Percentiles rank a stretch among this genome's conserved stretches.
Conservation (phyloP, 306 rosid species). For the Rosa rugosa region DNA sequence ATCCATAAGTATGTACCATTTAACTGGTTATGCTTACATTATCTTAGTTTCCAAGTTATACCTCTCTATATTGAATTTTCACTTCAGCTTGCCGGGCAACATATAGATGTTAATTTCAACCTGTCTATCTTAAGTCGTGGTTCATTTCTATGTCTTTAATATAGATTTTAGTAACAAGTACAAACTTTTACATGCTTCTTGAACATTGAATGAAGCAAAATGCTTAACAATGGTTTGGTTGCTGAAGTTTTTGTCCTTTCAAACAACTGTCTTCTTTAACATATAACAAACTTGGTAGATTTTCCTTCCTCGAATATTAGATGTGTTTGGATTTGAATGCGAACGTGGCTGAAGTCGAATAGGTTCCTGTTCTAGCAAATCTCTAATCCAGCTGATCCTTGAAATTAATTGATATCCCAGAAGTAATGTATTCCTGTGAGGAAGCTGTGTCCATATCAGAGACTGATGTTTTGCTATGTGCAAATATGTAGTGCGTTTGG, state of each 20-base stretch:
- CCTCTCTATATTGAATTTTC: not conserved
- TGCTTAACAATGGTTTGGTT: not conserved
- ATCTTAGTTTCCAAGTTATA: not conserved
- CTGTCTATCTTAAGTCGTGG: too few species aligned
- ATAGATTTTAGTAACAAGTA: too few species aligned
- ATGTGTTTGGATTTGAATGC: not conserved
- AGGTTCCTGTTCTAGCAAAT: not conserved
- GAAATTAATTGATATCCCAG: too few species aligned
- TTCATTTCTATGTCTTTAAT: too few species aligned
- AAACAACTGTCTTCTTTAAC: too few species aligned
- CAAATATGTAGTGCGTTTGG: slow-evolving; percentile 49
- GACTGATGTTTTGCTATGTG: slow-evolving; percentile 9
- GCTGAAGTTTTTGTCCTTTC: too few species aligned
- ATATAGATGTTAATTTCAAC: not conserved
- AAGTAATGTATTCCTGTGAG: not conserved
- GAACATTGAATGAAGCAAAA: too few species aligned
- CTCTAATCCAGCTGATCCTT: not conserved
- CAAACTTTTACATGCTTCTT: too few species aligned
- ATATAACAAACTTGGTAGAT: too few species aligned
- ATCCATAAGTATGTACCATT: slow-evolving; percentile 71
- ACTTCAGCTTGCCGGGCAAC: not conserved
- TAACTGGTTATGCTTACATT: not conserved
- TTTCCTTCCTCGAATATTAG: too few species aligned
- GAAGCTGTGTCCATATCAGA: not conserved
- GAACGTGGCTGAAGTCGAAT: too few species aligned